These are phyloP conservation scores for Plasmodium coatneyi DNA, from an alignment of 169 alveolate genomes.

Conservation along the genomic window DNA sequence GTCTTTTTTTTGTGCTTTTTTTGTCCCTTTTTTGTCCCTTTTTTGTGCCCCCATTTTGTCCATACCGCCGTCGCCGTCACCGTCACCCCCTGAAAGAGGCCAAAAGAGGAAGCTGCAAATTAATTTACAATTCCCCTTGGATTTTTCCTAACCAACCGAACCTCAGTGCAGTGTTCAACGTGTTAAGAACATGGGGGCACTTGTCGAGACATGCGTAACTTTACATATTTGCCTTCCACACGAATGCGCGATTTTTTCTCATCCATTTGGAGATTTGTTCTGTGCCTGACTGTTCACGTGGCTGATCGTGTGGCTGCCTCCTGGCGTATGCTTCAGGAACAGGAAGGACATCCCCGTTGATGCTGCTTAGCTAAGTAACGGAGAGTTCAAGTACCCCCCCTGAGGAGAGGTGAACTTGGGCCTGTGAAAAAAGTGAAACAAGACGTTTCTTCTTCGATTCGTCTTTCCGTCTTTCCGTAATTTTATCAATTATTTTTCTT, in stretches of 20 bases:
- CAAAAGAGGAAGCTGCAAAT: background rate
- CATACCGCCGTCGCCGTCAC: background rate
- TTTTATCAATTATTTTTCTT: background rate
- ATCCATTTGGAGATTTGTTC: background rate
- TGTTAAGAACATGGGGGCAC: conserved; percentile 19
- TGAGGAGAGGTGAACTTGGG: background rate
- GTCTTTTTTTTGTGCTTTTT: background rate
- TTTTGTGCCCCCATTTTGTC: background rate
- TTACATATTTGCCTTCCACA: background rate
- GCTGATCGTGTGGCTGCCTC: background rate
- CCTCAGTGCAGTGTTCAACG: background rate
- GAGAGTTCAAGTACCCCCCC: no score
- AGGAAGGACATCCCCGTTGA: background rate
- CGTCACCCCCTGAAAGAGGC: background rate
- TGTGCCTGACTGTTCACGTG: background rate
- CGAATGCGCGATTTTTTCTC: background rate
- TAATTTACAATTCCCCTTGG: background rate
- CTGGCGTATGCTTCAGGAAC: background rate
- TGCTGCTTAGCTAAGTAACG: background rate
- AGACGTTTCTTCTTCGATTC: background rate
- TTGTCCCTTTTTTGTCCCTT: background rate
- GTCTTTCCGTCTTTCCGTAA: background rate
- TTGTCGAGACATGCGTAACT: conserved; percentile 4
- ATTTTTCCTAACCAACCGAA: background rate
- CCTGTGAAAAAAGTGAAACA: background rate